Base-by-base conservation (phyloP, 805 yeast genomes). In the Saccharomycopsis sp. region DNA sequence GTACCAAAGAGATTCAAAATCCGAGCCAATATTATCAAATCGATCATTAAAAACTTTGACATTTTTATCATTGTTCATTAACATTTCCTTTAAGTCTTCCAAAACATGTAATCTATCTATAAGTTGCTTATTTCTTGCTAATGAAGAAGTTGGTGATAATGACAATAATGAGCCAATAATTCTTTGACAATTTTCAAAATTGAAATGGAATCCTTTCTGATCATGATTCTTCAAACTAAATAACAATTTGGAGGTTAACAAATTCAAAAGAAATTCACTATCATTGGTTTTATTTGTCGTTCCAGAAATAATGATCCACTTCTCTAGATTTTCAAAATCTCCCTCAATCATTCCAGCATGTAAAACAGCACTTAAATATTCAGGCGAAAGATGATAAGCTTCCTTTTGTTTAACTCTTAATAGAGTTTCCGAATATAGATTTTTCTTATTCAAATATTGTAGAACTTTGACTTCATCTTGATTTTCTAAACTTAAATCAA, bases 331-430 rank as follows among this genome's bases (percentile, higher is more conserved):
- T 0, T 55, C 53, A 29, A 70, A 49, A 30, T 75, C 72, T 0
- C 87, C 86, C 1, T 76, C 66, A 19, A 74, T 66, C 51, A 85
- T 73, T 0, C 95, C 73, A 0, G 95, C 80, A 44, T 81, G 83
- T 2, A 86, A 58, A 0, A 88, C 96, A 34, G 79, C 68, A 43
- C 70, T 60, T 2, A 77, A 59, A 79, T 84, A 78, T 3, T 74
- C 80, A 18, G 64, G 59, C 1, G 74, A 72, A 10, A 69, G 30
- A n/a, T 43, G 19, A 5, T 25, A 5, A n/a, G 15, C 47, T 19
- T 12, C 31, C 6, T 10, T 5, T 2, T 36, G 21, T 0, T 48
- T 40, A 1, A 33, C 27, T 30, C 72, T 70, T 2, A 69, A 57
- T 2, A 80, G 59, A 2, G 78, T 72, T 43, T 79, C 76, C 21